phyloP scores from a whole-genome alignment of 2,329 filamentous ascomycete species.

The Cladophialophora yegresii region DNA sequence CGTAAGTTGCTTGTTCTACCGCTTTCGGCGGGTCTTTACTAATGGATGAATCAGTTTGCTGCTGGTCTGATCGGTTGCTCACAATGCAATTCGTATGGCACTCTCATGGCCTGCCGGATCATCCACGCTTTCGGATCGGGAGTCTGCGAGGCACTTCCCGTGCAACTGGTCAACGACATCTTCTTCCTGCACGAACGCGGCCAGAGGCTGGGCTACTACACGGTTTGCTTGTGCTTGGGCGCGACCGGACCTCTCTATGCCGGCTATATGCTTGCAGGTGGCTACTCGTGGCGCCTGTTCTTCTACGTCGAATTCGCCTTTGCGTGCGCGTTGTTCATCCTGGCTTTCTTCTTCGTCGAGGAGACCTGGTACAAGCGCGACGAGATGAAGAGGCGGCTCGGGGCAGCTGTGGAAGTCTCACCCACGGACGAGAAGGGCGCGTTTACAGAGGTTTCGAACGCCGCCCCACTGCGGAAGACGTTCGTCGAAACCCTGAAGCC shows the following conservation, averaged over 20 bases:
- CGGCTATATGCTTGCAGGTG: conserved; percentile 62
- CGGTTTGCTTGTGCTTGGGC: conserved; percentile 43
- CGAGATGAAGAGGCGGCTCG: conserved; percentile 24
- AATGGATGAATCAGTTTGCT: conserved; percentile 40
- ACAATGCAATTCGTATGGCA: conserved; percentile 44
- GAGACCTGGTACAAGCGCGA: conserved; percentile 56
- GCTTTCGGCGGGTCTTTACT: not conserved
- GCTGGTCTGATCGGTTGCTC: conserved; percentile 49
- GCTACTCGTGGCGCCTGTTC: conserved; percentile 62
- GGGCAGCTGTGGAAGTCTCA: conserved; percentile 16
- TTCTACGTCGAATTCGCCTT: conserved; percentile 64
- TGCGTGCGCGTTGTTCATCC: conserved; percentile 46
- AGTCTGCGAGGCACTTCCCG: conserved; percentile 51
- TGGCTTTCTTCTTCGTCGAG: conserved; percentile 61
- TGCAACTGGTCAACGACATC: conserved; percentile 53
- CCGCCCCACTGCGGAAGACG: conserved; percentile 45
- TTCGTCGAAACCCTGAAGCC: conserved; percentile 49
- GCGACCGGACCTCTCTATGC: conserved; percentile 57
- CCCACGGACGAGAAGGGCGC: conserved; percentile 35
- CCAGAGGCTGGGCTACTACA: conserved; percentile 61
- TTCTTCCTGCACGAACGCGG: conserved; percentile 53
- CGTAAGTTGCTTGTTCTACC: conserved; percentile 30
- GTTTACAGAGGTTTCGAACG: conserved; percentile 39
- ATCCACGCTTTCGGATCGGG: conserved; percentile 49
- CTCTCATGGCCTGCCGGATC: conserved; percentile 48